These are phyloP conservation scores for Rhipidocladum racemiflorum DNA, from an alignment of 176 grass and related monocot genomes.

Conservation along the genomic window DNA sequence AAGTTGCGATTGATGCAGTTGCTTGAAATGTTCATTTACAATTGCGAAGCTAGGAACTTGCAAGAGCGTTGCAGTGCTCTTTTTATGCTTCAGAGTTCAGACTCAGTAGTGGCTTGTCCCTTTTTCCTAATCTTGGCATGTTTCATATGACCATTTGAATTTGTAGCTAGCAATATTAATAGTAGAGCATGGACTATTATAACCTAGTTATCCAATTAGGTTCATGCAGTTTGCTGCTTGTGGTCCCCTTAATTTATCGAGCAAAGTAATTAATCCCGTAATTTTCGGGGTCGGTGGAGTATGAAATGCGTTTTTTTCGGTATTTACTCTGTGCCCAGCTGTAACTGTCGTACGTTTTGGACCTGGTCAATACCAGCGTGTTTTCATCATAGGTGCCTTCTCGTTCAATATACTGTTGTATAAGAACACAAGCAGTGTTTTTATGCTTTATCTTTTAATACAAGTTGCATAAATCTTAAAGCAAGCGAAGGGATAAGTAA, in stretches of 20 bases:
- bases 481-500: too few relatives aligned
- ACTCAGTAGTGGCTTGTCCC: background rate
- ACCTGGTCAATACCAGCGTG: constrained; percentile 6
- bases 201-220: background rate
- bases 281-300: constrained; percentile 21
- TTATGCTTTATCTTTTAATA: too few relatives aligned
- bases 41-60: background rate
- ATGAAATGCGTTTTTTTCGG: constrained; percentile 26
- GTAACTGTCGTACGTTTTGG: background rate
- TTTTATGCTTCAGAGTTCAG: background rate
- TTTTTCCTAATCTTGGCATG: constrained; percentile 23
- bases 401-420: background rate
- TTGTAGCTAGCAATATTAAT: background rate
- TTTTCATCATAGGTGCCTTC: constrained; percentile 12
- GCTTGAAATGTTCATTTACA: background rate
- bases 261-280: constrained; percentile 27
- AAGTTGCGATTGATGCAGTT: background rate
- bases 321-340: constrained; percentile 27
- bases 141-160: background rate
- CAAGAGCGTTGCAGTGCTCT: background rate
- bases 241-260: constrained; percentile 23
- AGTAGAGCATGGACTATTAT: background rate
- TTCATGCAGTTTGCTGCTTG: background rate
- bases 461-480: too few relatives aligned
- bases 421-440: too few relatives aligned